These are phyloP conservation scores for Blastobotrys ciferrii DNA, from an alignment of 1,139 yeast species.

Conservation along the genomic window DNA sequence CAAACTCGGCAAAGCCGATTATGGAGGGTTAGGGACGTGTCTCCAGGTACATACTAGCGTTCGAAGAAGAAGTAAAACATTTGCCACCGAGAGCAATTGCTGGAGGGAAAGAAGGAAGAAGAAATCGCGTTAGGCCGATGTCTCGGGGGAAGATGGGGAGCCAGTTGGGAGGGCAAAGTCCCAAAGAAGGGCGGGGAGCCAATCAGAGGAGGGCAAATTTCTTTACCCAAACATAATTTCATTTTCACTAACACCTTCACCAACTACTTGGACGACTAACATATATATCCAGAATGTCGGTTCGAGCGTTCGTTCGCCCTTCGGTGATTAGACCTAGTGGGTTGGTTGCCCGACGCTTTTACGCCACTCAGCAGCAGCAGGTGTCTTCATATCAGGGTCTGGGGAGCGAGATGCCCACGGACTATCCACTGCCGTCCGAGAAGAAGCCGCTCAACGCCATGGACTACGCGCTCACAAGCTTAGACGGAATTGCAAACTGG, in stretches of 20 bases:
- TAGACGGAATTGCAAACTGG: conserved; percentile 86
- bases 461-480: conserved; percentile 82
- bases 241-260: neutral
- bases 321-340: conserved; percentile 4
- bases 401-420: conserved; percentile 41
- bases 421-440: conserved; percentile 53
- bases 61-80: too few relatives aligned
- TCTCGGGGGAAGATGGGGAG: neutral
- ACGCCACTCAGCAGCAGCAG: conserved; percentile 7
- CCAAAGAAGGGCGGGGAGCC: conserved; percentile 3
- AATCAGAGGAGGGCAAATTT: conserved; percentile 13
- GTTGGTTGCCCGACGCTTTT: conserved; percentile 1
- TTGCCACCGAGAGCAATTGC: too few relatives aligned
- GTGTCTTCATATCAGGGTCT: conserved; percentile 4
- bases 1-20: too few relatives aligned
- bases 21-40: too few relatives aligned
- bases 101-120: too few relatives aligned
- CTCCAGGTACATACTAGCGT: too few relatives aligned
- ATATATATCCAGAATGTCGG: conserved; percentile 1
- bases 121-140: too few relatives aligned
- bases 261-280: neutral
- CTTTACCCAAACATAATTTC: conserved; percentile 10
- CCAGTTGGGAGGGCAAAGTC: neutral
- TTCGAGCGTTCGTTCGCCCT: conserved; percentile 1
- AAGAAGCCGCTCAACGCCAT: conserved; percentile 55